phyloP scores from a whole-genome alignment of 192 early-diverging fungal species.

The Podila epigama region DNA sequence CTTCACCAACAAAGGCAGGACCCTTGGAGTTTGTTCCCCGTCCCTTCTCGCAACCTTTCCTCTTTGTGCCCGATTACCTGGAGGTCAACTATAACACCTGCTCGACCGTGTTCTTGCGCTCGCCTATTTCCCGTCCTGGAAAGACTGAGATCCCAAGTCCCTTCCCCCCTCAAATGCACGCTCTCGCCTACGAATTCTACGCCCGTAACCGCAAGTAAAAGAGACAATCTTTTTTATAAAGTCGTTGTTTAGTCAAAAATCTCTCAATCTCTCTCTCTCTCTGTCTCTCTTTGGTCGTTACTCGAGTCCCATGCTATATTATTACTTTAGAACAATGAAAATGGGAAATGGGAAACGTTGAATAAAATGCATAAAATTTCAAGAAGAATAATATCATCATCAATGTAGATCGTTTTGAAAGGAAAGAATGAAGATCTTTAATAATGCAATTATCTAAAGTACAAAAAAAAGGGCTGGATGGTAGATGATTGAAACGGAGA shows the following conservation, averaged over 20 bases:
- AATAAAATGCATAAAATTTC: too few species aligned
- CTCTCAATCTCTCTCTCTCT: not conserved
- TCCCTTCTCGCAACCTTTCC: conserved; percentile 88
- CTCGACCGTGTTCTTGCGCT: conserved; percentile 85
- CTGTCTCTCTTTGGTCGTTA: too few species aligned
- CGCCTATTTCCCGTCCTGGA: conserved; percentile 86
- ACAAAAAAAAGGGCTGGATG: too few species aligned
- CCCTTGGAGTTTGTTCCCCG: conserved; percentile 67
- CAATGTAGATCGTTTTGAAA: too few species aligned
- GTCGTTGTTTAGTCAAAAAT: not conserved
- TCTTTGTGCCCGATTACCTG: conserved; percentile 96
- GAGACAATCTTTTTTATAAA: not conserved
- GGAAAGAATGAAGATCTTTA: too few species aligned
- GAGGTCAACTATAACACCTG: conserved; percentile 97
- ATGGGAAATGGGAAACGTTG: too few species aligned
- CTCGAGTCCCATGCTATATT: too few species aligned
- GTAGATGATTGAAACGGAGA: too few species aligned
- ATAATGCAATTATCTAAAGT: too few species aligned
- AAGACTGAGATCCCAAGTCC: conserved; percentile 94
- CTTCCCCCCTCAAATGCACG: conserved; percentile 88
- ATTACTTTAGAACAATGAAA: too few species aligned
- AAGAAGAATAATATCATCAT: too few species aligned
- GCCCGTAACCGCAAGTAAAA: conserved; percentile 57
- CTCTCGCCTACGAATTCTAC: conserved; percentile 94
- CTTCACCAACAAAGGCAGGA: conserved; percentile 1